Percentiles rank a stretch among this genome's conserved stretches.
Evolutionary conservation across 2,329 filamentous ascomycete species (phyloP).

Genomic region (Aaosphaeria pasadenensis): DNA sequence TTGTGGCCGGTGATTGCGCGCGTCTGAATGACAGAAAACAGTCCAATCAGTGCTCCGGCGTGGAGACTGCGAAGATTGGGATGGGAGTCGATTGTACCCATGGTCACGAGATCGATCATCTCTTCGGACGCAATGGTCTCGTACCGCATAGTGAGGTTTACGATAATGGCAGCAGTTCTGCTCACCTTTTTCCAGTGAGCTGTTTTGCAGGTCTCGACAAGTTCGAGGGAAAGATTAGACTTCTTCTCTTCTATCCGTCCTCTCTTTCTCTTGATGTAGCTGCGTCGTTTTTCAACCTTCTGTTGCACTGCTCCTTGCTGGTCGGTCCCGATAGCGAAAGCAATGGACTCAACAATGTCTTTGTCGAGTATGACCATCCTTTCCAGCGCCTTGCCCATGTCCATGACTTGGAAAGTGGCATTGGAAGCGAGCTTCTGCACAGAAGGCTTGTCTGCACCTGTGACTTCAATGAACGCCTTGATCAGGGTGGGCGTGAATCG

Average conservation of each 20-base stretch:
- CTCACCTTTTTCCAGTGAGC: slow-evolving; percentile 97
- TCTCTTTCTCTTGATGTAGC: slow-evolving; percentile 72
- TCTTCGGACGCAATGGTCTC: slow-evolving; percentile 77
- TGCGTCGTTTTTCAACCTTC: slow-evolving; percentile 63
- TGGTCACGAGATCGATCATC: slow-evolving; percentile 78
- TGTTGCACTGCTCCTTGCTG: slow-evolving; percentile 56
- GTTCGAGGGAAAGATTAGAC: slow-evolving; percentile 71
- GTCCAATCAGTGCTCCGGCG: slow-evolving; percentile 70
- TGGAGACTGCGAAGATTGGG: slow-evolving; percentile 81
- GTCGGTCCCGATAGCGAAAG: slow-evolving; percentile 28
- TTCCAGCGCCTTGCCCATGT: slow-evolving; percentile 87
- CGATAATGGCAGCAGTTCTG: slow-evolving; percentile 83
- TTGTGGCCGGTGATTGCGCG: slow-evolving; percentile 82
- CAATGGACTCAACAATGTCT: slow-evolving; percentile 65
- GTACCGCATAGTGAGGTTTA: slow-evolving; percentile 89
- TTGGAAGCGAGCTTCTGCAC: slow-evolving; percentile 85
- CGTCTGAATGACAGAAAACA: slow-evolving; percentile 82
- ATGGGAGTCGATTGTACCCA: slow-evolving; percentile 85
- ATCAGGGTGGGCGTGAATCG: slow-evolving; percentile 89
- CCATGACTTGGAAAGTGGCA: slow-evolving; percentile 80
- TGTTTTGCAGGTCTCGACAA: slow-evolving; percentile 71
- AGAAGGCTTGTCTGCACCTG: slow-evolving; percentile 86
- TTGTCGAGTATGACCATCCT: slow-evolving; percentile 79
- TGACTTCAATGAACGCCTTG: slow-evolving; percentile 84
- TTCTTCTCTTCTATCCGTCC: slow-evolving; percentile 81